Percentiles rank a stretch among this genome's conserved stretches.
phyloP scores from a whole-genome alignment of 495 filamentous ascomycete species.

The Bathelium albidoporum region DNA sequence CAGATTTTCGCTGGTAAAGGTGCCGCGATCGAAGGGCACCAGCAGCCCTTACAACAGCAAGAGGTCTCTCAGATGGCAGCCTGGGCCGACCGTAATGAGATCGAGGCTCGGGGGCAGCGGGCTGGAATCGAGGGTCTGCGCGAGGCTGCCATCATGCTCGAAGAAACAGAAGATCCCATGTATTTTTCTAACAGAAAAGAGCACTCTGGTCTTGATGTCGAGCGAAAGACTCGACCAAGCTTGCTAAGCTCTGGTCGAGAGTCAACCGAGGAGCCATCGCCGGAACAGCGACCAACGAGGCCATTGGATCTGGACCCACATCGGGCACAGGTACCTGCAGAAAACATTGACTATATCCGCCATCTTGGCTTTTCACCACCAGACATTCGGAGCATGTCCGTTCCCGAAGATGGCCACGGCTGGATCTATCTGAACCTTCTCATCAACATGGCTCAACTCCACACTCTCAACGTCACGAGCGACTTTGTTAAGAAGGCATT shows the following conservation, averaged over 20 bases:
- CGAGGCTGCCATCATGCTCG: constrained; percentile 39
- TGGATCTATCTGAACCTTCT: constrained; percentile 80
- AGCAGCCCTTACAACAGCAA: constrained; percentile 42
- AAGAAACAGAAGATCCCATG: constrained; percentile 18
- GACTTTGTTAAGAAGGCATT: constrained; percentile 62
- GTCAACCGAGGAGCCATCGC: constrained; percentile 15
- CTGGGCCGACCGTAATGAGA: constrained; percentile 27
- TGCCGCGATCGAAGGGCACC: constrained; percentile 32
- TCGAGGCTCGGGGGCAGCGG: constrained; percentile 27
- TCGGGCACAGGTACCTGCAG: constrained; percentile 52
- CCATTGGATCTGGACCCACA: constrained; percentile 62
- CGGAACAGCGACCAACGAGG: constrained; percentile 60
- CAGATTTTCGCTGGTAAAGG: constrained; percentile 68
- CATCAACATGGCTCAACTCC: constrained; percentile 69
- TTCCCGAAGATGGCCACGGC: constrained; percentile 35
- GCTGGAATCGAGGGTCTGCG: constrained; percentile 34
- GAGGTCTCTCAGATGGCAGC: constrained; percentile 47
- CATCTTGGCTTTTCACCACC: constrained; percentile 55
- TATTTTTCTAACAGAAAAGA: neutral
- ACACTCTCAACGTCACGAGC: constrained; percentile 64
- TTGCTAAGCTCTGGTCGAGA: constrained; percentile 1
- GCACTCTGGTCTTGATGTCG: neutral
- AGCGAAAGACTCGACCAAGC: neutral
- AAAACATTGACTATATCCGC: constrained; percentile 66
- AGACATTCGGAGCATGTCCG: constrained; percentile 40